Base-by-base conservation (phyloP, 2,329 filamentous ascomycete genomes). In the Phyllosticta ampelicida region DNA sequence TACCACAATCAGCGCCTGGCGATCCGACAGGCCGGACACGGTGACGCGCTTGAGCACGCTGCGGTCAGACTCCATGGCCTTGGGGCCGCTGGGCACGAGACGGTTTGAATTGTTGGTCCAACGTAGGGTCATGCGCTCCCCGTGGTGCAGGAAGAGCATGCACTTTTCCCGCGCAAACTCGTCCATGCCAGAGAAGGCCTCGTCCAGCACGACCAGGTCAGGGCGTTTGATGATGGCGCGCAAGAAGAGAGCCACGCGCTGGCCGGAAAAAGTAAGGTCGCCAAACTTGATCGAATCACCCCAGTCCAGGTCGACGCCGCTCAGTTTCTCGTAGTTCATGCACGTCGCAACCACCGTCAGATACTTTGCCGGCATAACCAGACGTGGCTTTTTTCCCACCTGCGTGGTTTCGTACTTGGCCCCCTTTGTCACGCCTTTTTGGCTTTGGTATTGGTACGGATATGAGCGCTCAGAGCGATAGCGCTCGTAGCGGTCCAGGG, bases 1-100 rank as follows among this genome's bases (percentile, higher is more conserved):
- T 60, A 97, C 92, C 62, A 91, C 90, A n/a, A 97, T 80, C 56
- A 99, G 74, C 0, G 90, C 90, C 73, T 97, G 92, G 20, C 82
- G 71, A 0, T 83, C 76, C 1, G 79, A 78, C 58, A 96, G 72
- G 0, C 90, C 90, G 0, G 66, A 67, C 4, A 92, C 73, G 20
- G 72, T 76, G 1, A 83, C 76, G 1, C 69, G 67, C 0, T 75
- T 80, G 0, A 71, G 64, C 58, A 36, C 55, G 9, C 44, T 48
- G 16, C 63, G 9, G 10, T 78, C 72, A 60, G 78, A 83, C 11
- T 80, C 74, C 2, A 67, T 60, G 16, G 66, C 65, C n/a, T 50
- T 62, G 1, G 62, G 65, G 0, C 68, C 68, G 5, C 62, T 13
- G 1, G 53, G 30, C 10, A 30, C 21, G 6, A 52, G 18, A 1